Evolutionary conservation across 1,139 yeast genomes (phyloP).

Genomic region (Meyerozyma guilliermondii): DNA sequence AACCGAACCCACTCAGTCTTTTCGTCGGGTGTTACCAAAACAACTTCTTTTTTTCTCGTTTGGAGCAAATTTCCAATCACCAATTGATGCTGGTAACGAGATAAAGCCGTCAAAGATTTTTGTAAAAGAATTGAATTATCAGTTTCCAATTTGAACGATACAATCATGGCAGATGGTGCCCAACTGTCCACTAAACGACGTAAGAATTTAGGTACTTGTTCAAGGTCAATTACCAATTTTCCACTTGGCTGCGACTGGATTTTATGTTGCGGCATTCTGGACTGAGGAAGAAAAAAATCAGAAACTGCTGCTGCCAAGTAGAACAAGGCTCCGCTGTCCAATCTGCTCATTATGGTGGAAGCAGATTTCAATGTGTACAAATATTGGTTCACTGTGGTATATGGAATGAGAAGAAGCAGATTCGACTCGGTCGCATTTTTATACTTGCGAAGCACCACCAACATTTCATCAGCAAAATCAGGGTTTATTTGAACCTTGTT

Average conservation of each 20-base stretch:
- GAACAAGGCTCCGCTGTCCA: constrained; percentile 59
- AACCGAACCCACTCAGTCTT: constrained; percentile 49
- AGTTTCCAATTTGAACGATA: constrained; percentile 92
- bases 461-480: constrained; percentile 58
- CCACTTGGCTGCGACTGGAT: constrained; percentile 77
- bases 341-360: constrained; percentile 52
- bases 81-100: constrained; percentile 83
- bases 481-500: constrained; percentile 56
- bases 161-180: constrained; percentile 95
- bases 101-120: constrained; percentile 75
- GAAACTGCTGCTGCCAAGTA: constrained; percentile 97
- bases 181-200: constrained; percentile 84
- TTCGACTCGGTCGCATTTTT: constrained; percentile 53
- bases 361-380: constrained; percentile 72
- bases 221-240: constrained; percentile 75
- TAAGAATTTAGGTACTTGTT: constrained; percentile 93
- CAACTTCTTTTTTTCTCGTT: constrained; percentile 82
- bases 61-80: constrained; percentile 93
- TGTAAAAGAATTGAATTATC: constrained; percentile 64
- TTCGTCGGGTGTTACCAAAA: constrained; percentile 62
- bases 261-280: constrained; percentile 85
- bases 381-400: constrained; percentile 93
- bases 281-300: constrained; percentile 87
- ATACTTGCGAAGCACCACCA: constrained; percentile 62
- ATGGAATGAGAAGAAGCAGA: constrained; percentile 68